Evolutionary conservation across 208 protist species (phyloP), one percentile per base, ranked within the genome.

Genomic region (Acanthamoeba royreba): DNA sequence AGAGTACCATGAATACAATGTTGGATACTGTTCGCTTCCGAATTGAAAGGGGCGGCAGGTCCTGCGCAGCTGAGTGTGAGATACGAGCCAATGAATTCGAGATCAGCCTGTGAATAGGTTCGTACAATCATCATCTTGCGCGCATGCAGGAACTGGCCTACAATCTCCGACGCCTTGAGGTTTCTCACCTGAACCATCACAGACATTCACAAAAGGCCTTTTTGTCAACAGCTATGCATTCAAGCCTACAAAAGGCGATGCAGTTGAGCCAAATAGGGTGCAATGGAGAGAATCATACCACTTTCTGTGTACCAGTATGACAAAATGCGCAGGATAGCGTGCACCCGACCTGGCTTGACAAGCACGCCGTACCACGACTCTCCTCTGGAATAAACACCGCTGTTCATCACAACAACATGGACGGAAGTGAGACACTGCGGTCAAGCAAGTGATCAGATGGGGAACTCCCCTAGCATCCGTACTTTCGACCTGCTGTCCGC

Each of bases 401-500:
- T 88, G 79, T 83, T 83, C 35, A 77, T 31, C 9, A 8, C 9
- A 25, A 31, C 9, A 8, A 77, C 13, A n/a, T 35, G 63, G 63
- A 77, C n/a, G 8, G 35, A 8, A 40, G n/a, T 11, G 31, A 15
- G 9, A 42, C 40, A 83, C 13, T 4, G 22, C 74, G 25, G 35
- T 35, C 31, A 46, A 74, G 63, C 1, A 33, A 35, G 19, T 17
- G 17, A 2, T 74, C 17, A 7, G 40, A 86, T n/a, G 7, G 33
- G 66, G 66, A 17, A 79, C 15, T 13, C 49, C 49, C 15, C 15
- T 22, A 22, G 22, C 22, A 43, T 52, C 9, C 79, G 45, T 22
- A 88, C 79, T 88, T 88, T 88, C 79, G 2, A 88, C 79, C 47
- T 88, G 47, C 33, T 88, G 79, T n/a, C 52, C 79, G 52, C 52